phyloP scores from a whole-genome alignment of 192 early-diverging fungal genomes.

The Helicostylum pulchrum region DNA sequence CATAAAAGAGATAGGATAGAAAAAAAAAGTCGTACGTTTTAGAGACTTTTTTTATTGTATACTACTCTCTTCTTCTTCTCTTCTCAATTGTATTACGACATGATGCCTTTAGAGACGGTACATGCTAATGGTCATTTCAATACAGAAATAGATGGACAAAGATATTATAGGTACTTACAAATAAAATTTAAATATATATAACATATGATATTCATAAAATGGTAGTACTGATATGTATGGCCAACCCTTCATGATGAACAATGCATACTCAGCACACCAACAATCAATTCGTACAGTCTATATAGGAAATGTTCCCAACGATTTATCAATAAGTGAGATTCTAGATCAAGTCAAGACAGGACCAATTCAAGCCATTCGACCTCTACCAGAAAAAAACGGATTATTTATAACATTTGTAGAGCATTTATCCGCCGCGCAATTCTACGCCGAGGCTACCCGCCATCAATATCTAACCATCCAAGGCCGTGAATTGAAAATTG shows the following conservation, averaged over 20 bases:
- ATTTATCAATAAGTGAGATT: slow-evolving; percentile 57
- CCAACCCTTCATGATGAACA: neutral
- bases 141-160: neutral
- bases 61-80: too few relatives aligned
- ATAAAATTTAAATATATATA: too few relatives aligned
- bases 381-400: slow-evolving; percentile 75
- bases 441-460: slow-evolving; percentile 53
- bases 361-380: slow-evolving; percentile 63
- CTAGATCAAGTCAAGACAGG: slow-evolving; percentile 71
- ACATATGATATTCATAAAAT: neutral
- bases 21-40: too few relatives aligned
- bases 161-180: slow-evolving; percentile 5
- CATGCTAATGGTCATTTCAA: too few relatives aligned
- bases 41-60: too few relatives aligned
- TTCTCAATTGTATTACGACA: too few relatives aligned
- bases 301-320: slow-evolving; percentile 71
- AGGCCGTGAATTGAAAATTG: slow-evolving; percentile 64
- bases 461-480: slow-evolving; percentile 44
- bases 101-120: too few relatives aligned
- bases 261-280: slow-evolving; percentile 9
- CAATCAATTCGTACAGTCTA: slow-evolving; percentile 73
- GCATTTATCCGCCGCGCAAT: slow-evolving; percentile 53
- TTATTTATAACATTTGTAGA: slow-evolving; percentile 82
- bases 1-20: too few relatives aligned
- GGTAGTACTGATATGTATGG: slow-evolving; percentile 8